Base-by-base conservation (phyloP, 495 filamentous ascomycete species). In the Penicillium daleae region DNA sequence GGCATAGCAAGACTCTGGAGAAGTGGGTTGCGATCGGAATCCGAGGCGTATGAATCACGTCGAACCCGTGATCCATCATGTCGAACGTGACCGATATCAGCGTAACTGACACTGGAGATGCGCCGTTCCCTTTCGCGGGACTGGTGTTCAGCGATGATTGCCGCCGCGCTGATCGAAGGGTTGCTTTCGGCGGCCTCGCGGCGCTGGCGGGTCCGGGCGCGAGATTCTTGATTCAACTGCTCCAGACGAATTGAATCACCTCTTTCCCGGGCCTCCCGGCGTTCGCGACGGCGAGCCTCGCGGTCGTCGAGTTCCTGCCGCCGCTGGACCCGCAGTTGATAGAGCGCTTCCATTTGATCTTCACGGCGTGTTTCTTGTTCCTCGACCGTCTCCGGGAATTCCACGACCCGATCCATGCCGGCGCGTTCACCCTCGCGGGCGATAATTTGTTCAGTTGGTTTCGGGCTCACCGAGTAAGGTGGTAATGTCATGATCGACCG, bases 401-500 rank as follows among this genome's bases (percentile, higher is more conserved):
- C 95, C 31, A 98, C 78, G 4, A 99, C 93, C 35, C 91, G 84
- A 66, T 99, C 95, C 65, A 99, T 93, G 4, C 95, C 95, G 46
- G 80, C 93, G 27, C 95, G 85, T 71, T 99, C 95, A 33, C 95
- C 95, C 74, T 96, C 95, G 0, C 95, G 85, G 15, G 87, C 95
- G 42, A 98, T 83, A n/a, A 97, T 85, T 64, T 88, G 89, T 71
- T 99, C 95, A 55, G 82, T 87, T 21, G 90, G 86, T 37, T 86
- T 82, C 5, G 91, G 86, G 40, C 86, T 86, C 0, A 80, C 76
- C 1, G 85, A 82, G 76, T 99, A 99, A 5, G 89, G 82, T 0
- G 95, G 95, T 6, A 99, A 78, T 0, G 95, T 97, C 82, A 97
- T 96, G 51, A 98, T 87, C 6, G 92, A 96, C 62, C 95, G 88